These are phyloP conservation scores for Vigna reflexopilosa DNA, from an alignment of 306 rosid genomes.

Conservation along the genomic window DNA sequence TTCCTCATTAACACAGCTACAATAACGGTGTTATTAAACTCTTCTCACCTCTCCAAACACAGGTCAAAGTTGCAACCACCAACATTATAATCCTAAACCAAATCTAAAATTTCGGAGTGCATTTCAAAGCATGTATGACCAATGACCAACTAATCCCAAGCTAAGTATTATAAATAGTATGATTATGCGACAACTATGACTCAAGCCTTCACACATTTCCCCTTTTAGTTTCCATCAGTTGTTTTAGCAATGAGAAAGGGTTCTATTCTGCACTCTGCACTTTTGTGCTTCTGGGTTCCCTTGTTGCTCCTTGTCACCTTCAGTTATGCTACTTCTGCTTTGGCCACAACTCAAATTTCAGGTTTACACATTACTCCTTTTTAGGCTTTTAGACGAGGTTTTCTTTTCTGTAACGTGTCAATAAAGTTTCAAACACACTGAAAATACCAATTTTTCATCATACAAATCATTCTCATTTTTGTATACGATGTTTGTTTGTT, in stretches of 20 bases:
- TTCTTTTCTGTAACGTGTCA: too few relatives aligned
- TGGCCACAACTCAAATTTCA: constrained; percentile 28
- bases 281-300: constrained; percentile 24
- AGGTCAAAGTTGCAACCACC: constrained; percentile 19
- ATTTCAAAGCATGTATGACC: neutral
- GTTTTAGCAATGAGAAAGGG: constrained; percentile 18
- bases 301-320: constrained; percentile 9
- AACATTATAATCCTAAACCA: neutral
- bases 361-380: neutral
- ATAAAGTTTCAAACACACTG: too few relatives aligned
- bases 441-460: too few relatives aligned
- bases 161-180: constrained; percentile 33
- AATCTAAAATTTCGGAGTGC: constrained; percentile 5
- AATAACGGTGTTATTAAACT: constrained; percentile 22
- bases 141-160: neutral
- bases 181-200: neutral
- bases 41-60: neutral
- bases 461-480: too few relatives aligned
- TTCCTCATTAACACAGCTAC: neutral
- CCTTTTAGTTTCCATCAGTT: neutral
- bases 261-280: neutral
- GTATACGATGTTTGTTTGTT: too few relatives aligned
- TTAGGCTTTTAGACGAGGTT: too few relatives aligned
- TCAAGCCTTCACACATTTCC: constrained; percentile 10
- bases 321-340: neutral